Evolutionary conservation across 2,329 filamentous ascomycete species (phyloP).

Genomic region (Dendryphion nanum): DNA sequence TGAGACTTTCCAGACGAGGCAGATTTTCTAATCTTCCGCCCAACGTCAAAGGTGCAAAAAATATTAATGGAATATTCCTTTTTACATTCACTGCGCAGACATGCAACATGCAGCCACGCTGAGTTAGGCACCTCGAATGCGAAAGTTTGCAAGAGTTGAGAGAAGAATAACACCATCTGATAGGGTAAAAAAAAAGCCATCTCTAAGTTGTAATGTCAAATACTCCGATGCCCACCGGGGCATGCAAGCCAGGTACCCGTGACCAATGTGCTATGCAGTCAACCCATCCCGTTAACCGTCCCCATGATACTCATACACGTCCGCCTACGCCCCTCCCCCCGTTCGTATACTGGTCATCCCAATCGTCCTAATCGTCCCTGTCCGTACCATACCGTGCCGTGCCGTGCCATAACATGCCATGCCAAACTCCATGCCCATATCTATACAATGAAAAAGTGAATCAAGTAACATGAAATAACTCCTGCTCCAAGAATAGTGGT

Average conservation of each 20-base stretch:
- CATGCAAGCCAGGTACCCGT: constrained; percentile 15
- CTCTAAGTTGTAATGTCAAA: no score
- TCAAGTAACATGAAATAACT: constrained; percentile 10
- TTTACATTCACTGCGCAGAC: no score
- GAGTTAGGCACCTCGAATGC: no score
- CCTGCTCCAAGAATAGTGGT: constrained; percentile 10
- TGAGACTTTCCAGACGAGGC: no score
- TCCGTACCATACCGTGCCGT: constrained; percentile 23
- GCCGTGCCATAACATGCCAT: background rate
- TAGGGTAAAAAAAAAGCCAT: no score
- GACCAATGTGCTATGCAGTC: constrained; percentile 16
- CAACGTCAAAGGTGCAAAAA: no score
- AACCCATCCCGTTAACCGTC: constrained; percentile 7
- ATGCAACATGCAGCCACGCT: no score
- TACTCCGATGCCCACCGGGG: constrained; percentile 10
- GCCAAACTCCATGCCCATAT: background rate
- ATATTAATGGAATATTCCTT: no score
- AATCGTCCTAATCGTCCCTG: constrained; percentile 11
- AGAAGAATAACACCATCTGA: no score
- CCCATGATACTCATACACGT: constrained; percentile 24
- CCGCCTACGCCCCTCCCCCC: constrained; percentile 9
- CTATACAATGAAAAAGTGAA: constrained; percentile 14
- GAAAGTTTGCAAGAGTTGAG: no score
- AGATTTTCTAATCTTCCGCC: no score
- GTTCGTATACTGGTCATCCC: constrained; percentile 12